These are phyloP conservation scores for Trapa bicornis DNA, from an alignment of 345 rosid genomes.

Conservation along the genomic window DNA sequence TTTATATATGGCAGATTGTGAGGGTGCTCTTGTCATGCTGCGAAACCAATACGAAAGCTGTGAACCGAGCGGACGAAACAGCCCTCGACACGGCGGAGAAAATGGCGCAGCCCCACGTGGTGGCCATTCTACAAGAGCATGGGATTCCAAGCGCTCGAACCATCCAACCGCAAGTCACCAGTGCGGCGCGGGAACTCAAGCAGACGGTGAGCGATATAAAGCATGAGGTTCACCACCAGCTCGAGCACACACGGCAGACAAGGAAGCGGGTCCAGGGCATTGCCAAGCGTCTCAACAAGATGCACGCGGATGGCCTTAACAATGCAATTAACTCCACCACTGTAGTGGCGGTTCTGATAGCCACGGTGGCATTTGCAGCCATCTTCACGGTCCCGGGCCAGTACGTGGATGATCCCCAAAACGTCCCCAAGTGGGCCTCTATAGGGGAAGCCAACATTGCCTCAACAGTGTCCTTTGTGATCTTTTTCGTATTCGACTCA, in stretches of 20 bases:
- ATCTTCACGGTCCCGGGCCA: slow-evolving; percentile 90
- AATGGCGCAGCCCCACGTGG: slow-evolving; percentile 40
- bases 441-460: slow-evolving; percentile 82
- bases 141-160: slow-evolving; percentile 63
- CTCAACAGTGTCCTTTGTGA: slow-evolving; percentile 43
- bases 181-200: slow-evolving; percentile 68
- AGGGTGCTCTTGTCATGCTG: slow-evolving; percentile 37
- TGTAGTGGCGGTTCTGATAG: slow-evolving; percentile 88
- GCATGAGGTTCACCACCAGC: slow-evolving; percentile 82
- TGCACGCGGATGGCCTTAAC: slow-evolving; percentile 87
- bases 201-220: slow-evolving; percentile 94
- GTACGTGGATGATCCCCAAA: slow-evolving; percentile 36
- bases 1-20: slow-evolving; percentile 40
- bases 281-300: slow-evolving; percentile 71
- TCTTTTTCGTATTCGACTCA: slow-evolving; percentile 77
- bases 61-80: slow-evolving; percentile 62
- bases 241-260: slow-evolving; percentile 84
- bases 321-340: slow-evolving; percentile 93
- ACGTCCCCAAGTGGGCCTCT: slow-evolving; percentile 30
- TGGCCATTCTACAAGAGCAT: slow-evolving; percentile 36
- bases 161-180: slow-evolving; percentile 35
- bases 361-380: slow-evolving; percentile 90
- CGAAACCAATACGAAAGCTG: slow-evolving; percentile 37
- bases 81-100: slow-evolving; percentile 87
- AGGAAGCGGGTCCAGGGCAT: slow-evolving; percentile 77